These are phyloP conservation scores for Adansonia grandidieri DNA, from an alignment of 441 rosid genomes.

Conservation along the genomic window DNA sequence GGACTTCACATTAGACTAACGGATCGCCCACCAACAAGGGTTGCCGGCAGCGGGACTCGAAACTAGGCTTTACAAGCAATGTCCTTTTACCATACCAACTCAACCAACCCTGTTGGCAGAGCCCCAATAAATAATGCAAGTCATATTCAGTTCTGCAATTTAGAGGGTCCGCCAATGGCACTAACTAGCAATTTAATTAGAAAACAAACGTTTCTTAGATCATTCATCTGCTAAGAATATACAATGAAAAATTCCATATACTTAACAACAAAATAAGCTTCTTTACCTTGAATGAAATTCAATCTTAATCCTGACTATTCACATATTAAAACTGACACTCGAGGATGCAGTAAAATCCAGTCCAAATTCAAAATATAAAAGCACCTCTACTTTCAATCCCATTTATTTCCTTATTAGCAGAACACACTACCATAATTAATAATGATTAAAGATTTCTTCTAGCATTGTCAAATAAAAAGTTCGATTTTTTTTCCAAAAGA, in stretches of 20 bases:
- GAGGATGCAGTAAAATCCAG: background rate
- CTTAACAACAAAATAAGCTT: background rate
- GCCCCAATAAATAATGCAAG: too few relatives aligned
- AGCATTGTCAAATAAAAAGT: constrained; percentile 5
- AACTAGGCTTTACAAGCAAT: too few relatives aligned
- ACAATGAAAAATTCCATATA: background rate
- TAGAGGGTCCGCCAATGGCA: background rate
- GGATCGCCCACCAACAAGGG: too few relatives aligned
- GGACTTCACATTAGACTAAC: too few relatives aligned
- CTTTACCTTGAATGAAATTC: background rate
- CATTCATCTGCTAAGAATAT: constrained; percentile 1
- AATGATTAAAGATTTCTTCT: background rate
- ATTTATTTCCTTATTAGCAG: constrained; percentile 6
- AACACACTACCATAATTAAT: background rate
- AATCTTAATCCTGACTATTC: background rate
- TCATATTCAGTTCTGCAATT: background rate
- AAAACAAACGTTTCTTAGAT: background rate
- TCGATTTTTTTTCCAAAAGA: background rate
- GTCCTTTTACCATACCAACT: too few relatives aligned
- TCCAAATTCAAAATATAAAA: background rate
- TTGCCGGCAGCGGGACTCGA: too few relatives aligned
- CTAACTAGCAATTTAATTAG: background rate
- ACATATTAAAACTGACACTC: background rate
- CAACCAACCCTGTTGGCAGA: too few relatives aligned
- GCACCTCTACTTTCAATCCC: background rate